phyloP scores from a whole-genome alignment of 345 rosid species.

The Adansonia digitata region DNA sequence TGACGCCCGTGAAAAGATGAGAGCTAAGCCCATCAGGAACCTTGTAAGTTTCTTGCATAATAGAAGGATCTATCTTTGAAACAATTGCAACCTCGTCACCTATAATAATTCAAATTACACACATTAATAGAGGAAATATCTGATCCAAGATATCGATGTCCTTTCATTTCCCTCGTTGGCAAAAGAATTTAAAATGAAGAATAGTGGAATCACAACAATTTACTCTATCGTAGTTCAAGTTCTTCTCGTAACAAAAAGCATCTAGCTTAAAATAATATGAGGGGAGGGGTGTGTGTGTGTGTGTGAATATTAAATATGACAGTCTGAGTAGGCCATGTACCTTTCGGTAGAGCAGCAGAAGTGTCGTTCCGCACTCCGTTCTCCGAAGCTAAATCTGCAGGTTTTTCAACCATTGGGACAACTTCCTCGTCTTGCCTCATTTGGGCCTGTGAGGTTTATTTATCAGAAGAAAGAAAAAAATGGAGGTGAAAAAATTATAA shows the following conservation, averaged over 20 bases:
- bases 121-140: not conserved
- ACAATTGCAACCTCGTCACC: constrained; percentile 8
- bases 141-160: not conserved
- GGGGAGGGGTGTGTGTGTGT: not conserved
- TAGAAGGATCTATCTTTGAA: constrained; percentile 29
- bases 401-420: constrained; percentile 33
- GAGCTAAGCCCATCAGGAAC: constrained; percentile 44
- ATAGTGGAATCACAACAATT: not conserved
- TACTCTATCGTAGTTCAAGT: too few relatives aligned
- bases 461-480: not conserved
- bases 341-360: constrained; percentile 30
- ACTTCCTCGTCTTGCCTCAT: constrained; percentile 19
- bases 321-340: constrained; percentile 21
- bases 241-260: not conserved
- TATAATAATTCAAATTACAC: not conserved
- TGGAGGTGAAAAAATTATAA: not conserved
- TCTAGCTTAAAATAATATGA: not conserved
- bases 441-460: constrained; percentile 5
- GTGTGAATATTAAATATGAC: not conserved
- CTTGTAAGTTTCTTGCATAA: constrained; percentile 32
- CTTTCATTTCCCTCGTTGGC: not conserved
- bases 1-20: constrained; percentile 64
- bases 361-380: constrained; percentile 33
- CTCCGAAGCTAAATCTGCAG: constrained; percentile 35
- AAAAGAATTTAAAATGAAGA: not conserved